Conservation (phyloP, 495 filamentous ascomycete genomes). For the Penicillium maclennaniae region DNA sequence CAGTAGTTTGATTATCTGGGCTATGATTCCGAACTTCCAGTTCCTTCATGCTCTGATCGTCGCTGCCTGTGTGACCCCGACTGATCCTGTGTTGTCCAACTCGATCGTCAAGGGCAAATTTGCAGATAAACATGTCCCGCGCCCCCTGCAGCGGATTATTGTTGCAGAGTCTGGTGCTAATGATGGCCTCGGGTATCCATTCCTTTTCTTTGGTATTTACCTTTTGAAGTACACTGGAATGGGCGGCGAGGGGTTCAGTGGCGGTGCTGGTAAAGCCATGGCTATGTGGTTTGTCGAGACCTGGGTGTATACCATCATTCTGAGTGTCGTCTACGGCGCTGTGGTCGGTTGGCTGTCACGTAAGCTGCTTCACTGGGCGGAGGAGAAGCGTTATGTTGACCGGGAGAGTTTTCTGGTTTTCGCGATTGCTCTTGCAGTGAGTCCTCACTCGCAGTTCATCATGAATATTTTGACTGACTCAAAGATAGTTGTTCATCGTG, state of each 20-base stretch:
- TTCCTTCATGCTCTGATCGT: constrained; percentile 78
- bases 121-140: constrained; percentile 84
- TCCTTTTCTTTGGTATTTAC: constrained; percentile 81
- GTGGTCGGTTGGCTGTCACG: constrained; percentile 77
- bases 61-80: constrained; percentile 83
- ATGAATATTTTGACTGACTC: constrained; percentile 8
- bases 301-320: constrained; percentile 75
- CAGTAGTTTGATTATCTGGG: constrained; percentile 76
- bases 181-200: constrained; percentile 91
- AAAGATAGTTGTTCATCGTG: constrained; percentile 63
- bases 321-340: constrained; percentile 75
- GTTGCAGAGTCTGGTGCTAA: constrained; percentile 89
- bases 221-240: constrained; percentile 69
- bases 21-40: constrained; percentile 63
- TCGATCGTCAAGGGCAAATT: constrained; percentile 93
- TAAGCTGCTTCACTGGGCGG: constrained; percentile 78
- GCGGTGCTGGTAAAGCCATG: constrained; percentile 64
- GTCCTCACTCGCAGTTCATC: constrained; percentile 25
- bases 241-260: constrained; percentile 51
- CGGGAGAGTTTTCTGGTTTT: constrained; percentile 88
- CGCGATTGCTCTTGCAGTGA: constrained; percentile 75
- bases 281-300: constrained; percentile 84
- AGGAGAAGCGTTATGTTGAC: constrained; percentile 79
- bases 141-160: constrained; percentile 77
- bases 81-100: constrained; percentile 85